phyloP scores from a whole-genome alignment of 2,329 filamentous ascomycete genomes.

The Penicillium paneum region DNA sequence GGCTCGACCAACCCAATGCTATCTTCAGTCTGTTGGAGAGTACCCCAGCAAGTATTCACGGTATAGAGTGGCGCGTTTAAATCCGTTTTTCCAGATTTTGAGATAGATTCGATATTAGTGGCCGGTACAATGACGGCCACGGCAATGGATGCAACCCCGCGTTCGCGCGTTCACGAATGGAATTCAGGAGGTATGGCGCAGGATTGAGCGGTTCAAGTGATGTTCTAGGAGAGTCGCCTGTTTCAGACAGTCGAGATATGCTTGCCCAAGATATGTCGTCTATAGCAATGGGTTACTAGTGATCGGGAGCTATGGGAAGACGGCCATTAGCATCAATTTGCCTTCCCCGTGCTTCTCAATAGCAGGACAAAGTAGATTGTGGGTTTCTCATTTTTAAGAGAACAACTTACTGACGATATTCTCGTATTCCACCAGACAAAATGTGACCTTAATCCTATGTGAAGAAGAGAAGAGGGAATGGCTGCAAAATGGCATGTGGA shows the following conservation, averaged over 20 bases:
- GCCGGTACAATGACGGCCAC: conserved; percentile 1
- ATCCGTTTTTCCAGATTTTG: background rate
- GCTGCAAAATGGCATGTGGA: conserved; percentile 25
- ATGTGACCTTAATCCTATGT: background rate
- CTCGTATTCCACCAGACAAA: background rate
- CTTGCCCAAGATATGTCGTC: background rate
- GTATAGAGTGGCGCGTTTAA: background rate
- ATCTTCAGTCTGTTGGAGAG: background rate
- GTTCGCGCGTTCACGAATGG: conserved; percentile 9
- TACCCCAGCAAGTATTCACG: background rate
- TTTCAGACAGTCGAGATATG: background rate
- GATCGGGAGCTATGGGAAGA: conserved; percentile 10
- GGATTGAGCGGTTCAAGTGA: background rate
- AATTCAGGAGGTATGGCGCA: background rate
- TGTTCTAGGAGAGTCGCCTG: background rate
- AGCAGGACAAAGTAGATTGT: background rate
- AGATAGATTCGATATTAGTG: background rate
- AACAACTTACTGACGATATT: background rate
- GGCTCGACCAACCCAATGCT: conserved; percentile 19
- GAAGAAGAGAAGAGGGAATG: conserved; percentile 9
- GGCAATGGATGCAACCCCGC: conserved; percentile 13
- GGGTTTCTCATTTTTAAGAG: background rate
- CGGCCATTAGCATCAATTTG: conserved; percentile 13
- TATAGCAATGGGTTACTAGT: conserved; percentile 10
- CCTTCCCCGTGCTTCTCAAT: too few species aligned